phyloP scores from a whole-genome alignment of 352 stramenopile genomes.

The Blastocystis sp. region DNA sequence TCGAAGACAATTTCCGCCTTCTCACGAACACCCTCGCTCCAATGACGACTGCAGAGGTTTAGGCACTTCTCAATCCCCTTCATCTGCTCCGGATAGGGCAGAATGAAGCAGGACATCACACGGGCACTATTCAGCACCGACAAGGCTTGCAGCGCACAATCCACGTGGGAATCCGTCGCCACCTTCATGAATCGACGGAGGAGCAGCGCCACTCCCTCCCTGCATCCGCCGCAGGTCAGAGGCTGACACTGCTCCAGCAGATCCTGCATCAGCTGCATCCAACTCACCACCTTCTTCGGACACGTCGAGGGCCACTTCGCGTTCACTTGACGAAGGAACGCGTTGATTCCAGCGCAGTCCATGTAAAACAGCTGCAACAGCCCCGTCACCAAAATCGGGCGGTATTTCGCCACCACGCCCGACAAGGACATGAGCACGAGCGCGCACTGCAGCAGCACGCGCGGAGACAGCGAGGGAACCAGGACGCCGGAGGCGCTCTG shows the following conservation, averaged over 20 bases:
- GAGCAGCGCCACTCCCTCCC: neutral
- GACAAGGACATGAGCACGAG: conserved; percentile 19
- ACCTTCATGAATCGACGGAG: neutral
- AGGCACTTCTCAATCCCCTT: neutral
- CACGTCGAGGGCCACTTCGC: conserved; percentile 33
- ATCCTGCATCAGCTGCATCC: conserved; percentile 31
- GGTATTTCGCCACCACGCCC: conserved; percentile 44
- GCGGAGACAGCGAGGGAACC: neutral
- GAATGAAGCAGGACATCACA: conserved; percentile 17
- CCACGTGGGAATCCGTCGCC: conserved; percentile 24
- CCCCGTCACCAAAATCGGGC: conserved; percentile 25
- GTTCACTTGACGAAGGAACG: conserved; percentile 10
- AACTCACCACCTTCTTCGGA: conserved; percentile 28
- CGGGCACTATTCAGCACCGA: neutral
- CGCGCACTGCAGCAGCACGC: neutral
- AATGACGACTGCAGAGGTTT: conserved; percentile 23
- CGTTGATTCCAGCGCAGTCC: neutral
- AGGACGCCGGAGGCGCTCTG: neutral
- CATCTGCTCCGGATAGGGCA: conserved; percentile 4
- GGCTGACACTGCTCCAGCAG: conserved; percentile 5
- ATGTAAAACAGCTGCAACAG: conserved; percentile 62
- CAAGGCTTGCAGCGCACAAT: conserved; percentile 26
- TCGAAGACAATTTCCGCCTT: conserved; percentile 52
- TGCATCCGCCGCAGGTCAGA: neutral
- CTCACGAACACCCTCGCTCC: conserved; percentile 34